Conservation (phyloP, 768 basidiomycete species). For the Boletales sp. region DNA sequence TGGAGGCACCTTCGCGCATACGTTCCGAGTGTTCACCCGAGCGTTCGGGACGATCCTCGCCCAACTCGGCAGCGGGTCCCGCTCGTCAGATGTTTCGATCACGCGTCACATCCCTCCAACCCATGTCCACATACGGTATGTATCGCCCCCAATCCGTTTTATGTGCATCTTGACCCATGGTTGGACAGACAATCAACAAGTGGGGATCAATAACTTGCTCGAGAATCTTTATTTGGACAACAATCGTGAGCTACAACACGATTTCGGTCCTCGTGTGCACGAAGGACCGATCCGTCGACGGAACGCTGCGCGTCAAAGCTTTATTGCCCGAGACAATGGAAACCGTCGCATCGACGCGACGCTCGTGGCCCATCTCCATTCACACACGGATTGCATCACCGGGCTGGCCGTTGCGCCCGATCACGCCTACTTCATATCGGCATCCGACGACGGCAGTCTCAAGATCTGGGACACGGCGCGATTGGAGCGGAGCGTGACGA, state of each 20-base stretch:
- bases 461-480: slow-evolving; percentile 91
- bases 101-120: slow-evolving; percentile 50
- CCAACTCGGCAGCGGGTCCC: slow-evolving; percentile 58
- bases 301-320: slow-evolving; percentile 65
- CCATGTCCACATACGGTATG: slow-evolving; percentile 73
- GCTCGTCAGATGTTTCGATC: slow-evolving; percentile 45
- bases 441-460: slow-evolving; percentile 91
- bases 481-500: slow-evolving; percentile 92
- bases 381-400: slow-evolving; percentile 79
- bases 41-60: slow-evolving; percentile 76
- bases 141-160: not conserved
- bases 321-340: slow-evolving; percentile 60
- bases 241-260: slow-evolving; percentile 78
- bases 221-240: slow-evolving; percentile 90
- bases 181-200: slow-evolving; percentile 80
- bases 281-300: slow-evolving; percentile 79
- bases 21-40: slow-evolving; percentile 65
- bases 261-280: slow-evolving; percentile 88
- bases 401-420: slow-evolving; percentile 87
- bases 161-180: slow-evolving; percentile 1
- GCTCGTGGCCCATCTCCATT: slow-evolving; percentile 79
- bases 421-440: slow-evolving; percentile 90
- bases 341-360: slow-evolving; percentile 67
- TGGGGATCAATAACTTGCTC: slow-evolving; percentile 82
- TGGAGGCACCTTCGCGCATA: slow-evolving; percentile 73